Evolutionary conservation across 805 yeast genomes (phyloP).

Genomic region (Nakazawaea wyomingensis): DNA sequence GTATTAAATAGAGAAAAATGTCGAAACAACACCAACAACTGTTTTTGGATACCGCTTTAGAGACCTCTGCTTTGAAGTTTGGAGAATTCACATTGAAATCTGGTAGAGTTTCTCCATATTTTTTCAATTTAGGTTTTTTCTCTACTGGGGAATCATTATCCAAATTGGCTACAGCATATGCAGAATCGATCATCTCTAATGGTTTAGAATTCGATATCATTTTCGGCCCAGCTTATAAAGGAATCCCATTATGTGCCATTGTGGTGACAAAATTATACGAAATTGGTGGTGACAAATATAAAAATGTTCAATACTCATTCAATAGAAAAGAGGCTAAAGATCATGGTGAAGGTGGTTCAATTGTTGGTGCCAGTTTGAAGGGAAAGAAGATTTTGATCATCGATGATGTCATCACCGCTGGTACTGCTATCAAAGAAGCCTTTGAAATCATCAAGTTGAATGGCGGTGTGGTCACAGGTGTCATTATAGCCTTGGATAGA

Average conservation of each 20-base stretch:
- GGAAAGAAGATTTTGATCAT: constrained; percentile 77
- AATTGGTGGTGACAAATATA: constrained; percentile 74
- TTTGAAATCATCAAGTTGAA: constrained; percentile 67
- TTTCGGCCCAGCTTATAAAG: constrained; percentile 98
- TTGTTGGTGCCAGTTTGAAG: constrained; percentile 77
- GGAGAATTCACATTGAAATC: constrained; percentile 88
- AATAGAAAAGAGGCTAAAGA: constrained; percentile 96
- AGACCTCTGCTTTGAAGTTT: constrained; percentile 76
- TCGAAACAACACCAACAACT: constrained; percentile 39
- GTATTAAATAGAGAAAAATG: not conserved
- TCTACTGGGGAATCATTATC: constrained; percentile 73
- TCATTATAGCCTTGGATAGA: constrained; percentile 90
- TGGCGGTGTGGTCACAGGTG: constrained; percentile 73
- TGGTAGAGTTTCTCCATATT: constrained; percentile 93
- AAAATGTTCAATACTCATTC: constrained; percentile 79
- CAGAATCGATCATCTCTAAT: constrained; percentile 76
- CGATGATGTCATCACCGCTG: constrained; percentile 98
- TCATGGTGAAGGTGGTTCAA: constrained; percentile 96
- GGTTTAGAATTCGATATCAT: constrained; percentile 83
- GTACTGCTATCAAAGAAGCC: constrained; percentile 96
- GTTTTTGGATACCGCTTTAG: constrained; percentile 79
- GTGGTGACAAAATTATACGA: constrained; percentile 91
- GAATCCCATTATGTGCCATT: constrained; percentile 91
- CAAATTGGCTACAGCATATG: constrained; percentile 84
- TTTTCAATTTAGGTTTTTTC: constrained; percentile 91